phyloP scores from a whole-genome alignment of 2,329 filamentous ascomycete genomes.

The Calycina herbarum region DNA sequence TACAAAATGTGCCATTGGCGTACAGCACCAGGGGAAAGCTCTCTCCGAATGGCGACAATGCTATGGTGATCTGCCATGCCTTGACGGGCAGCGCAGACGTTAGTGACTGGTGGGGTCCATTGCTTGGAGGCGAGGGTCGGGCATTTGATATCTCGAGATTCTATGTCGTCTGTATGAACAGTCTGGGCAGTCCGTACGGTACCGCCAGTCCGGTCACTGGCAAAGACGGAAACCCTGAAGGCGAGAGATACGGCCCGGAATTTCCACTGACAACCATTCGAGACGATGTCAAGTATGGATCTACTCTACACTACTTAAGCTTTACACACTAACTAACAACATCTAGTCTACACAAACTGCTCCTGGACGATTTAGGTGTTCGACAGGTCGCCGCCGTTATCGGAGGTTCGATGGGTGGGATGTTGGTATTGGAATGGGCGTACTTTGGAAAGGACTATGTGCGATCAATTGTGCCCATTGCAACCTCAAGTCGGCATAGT shows the following conservation, averaged over 20 bases:
- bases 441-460: conserved; percentile 89
- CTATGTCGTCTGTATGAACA: conserved; percentile 86
- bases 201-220: conserved; percentile 86
- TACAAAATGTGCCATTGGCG: conserved; percentile 73
- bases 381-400: conserved; percentile 76
- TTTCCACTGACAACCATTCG: conserved; percentile 94
- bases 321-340: conserved; percentile 22
- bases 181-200: conserved; percentile 80
- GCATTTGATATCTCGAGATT: conserved; percentile 82
- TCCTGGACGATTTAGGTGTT: conserved; percentile 79
- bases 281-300: conserved; percentile 85
- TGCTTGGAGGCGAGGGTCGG: conserved; percentile 74
- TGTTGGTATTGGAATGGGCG: conserved; percentile 89
- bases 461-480: conserved; percentile 76
- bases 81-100: conserved; percentile 84
- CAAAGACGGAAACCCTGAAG: conserved; percentile 74
- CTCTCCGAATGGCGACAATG: conserved; percentile 60
- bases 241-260: conserved; percentile 86
- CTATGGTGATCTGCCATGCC: conserved; percentile 79
- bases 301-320: conserved; percentile 16
- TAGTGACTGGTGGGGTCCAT: conserved; percentile 83
- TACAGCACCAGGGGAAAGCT: conserved; percentile 66
- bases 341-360: conserved; percentile 71
- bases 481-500: conserved; percentile 80
- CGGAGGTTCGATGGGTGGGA: conserved; percentile 83